Evolutionary conservation across 2,329 filamentous ascomycete species (phyloP).

Genomic region (Waltergamsia citrina): DNA sequence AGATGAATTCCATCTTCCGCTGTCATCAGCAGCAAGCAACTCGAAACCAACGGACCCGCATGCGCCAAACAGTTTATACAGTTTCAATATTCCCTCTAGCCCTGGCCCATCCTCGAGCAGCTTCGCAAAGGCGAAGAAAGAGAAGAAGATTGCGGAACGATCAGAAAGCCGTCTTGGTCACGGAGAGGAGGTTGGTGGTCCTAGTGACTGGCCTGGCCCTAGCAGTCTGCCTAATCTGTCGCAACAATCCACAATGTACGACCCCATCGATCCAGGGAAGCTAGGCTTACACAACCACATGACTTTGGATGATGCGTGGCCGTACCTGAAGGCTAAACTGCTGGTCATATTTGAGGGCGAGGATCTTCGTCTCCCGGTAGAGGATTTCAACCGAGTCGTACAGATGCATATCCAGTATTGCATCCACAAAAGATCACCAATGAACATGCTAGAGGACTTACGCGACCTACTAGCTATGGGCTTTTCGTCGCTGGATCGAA

Average conservation of each 20-base stretch:
- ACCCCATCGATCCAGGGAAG: conserved; percentile 44
- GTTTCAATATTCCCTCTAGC: conserved; percentile 65
- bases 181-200: conserved; percentile 39
- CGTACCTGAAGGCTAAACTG: conserved; percentile 65
- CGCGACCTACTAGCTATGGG: conserved; percentile 69
- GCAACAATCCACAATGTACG: conserved; percentile 35
- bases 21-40: conserved; percentile 70
- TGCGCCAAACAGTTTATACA: conserved; percentile 69
- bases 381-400: conserved; percentile 78
- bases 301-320: conserved; percentile 73
- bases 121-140: conserved; percentile 78
- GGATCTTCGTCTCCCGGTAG: conserved; percentile 68
- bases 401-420: conserved; percentile 69
- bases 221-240: conserved; percentile 38
- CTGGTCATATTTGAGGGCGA: conserved; percentile 75
- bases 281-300: conserved; percentile 57
- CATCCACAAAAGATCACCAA: conserved; percentile 62
- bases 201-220: conserved; percentile 42
- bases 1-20: conserved; percentile 61
- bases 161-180: conserved; percentile 36
- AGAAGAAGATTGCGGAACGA: conserved; percentile 72
- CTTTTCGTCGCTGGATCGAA: conserved; percentile 79
- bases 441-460: conserved; percentile 65
- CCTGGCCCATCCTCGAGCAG: conserved; percentile 54
- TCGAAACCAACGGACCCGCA: conserved; percentile 66